These are phyloP conservation scores for Collariella sp. DNA, from an alignment of 495 filamentous ascomycete species.

Conservation along the genomic window DNA sequence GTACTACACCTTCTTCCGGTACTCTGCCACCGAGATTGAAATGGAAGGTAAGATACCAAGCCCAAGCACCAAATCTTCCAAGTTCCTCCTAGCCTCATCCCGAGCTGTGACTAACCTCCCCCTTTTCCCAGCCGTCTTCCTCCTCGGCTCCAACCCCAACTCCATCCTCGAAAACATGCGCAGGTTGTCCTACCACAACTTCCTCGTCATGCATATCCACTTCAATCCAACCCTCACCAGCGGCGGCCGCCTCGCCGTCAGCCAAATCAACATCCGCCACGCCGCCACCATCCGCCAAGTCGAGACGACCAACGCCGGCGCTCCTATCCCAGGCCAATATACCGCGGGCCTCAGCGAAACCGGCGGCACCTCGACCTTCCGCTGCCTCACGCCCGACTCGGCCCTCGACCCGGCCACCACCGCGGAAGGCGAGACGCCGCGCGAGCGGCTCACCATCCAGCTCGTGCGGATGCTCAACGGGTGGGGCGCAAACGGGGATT, in stretches of 20 bases:
- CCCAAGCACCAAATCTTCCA: no score
- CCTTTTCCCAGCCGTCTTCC: no score
- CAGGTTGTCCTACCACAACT: not conserved
- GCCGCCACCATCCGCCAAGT: not conserved
- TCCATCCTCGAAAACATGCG: no score
- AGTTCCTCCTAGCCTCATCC: no score
- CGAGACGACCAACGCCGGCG: not conserved
- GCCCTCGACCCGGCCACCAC: no score
- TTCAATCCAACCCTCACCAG: not conserved
- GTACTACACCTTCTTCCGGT: not conserved
- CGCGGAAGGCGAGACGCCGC: no score
- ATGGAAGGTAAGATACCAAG: constrained; percentile 1
- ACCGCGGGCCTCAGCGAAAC: not conserved
- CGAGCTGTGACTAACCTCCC: no score
- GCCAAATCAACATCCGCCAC: not conserved
- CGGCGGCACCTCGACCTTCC: not conserved
- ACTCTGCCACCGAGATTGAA: not conserved
- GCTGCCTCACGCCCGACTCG: no score
- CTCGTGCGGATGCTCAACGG: not conserved
- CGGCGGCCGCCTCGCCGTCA: not conserved
- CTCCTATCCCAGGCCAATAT: not conserved
- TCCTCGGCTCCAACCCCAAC: no score
- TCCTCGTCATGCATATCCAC: not conserved
- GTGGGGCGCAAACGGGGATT: not conserved
- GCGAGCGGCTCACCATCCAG: not conserved